These are phyloP conservation scores for Tuber borchii DNA, from an alignment of 495 filamentous ascomycete species.

Conservation along the genomic window DNA sequence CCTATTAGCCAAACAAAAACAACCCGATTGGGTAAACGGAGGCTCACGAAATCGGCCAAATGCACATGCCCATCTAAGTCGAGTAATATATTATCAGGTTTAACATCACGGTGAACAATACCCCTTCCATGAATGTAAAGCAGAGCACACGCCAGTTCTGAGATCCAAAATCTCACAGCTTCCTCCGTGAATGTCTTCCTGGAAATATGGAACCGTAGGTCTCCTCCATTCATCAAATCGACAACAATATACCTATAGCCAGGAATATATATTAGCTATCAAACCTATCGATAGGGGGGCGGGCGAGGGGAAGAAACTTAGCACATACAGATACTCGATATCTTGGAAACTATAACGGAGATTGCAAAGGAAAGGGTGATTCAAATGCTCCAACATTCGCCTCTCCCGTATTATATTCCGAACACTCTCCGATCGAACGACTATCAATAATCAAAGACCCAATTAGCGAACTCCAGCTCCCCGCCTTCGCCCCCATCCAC, in stretches of 20 bases:
- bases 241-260: constrained; percentile 82
- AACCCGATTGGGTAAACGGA: neutral
- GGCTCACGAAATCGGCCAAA: constrained; percentile 89
- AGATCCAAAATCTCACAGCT: constrained; percentile 92
- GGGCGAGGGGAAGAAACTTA: neutral
- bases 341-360: constrained; percentile 98
- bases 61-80: constrained; percentile 95
- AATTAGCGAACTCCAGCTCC: constrained; percentile 21
- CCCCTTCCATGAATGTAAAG: constrained; percentile 84
- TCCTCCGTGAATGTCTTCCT: constrained; percentile 97
- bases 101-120: constrained; percentile 93
- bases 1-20: constrained; percentile 14
- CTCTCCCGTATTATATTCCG: constrained; percentile 96
- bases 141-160: constrained; percentile 86
- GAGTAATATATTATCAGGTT: constrained; percentile 92
- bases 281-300: neutral
- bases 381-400: constrained; percentile 94
- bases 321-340: constrained; percentile 89
- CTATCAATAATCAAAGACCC: constrained; percentile 46
- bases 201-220: constrained; percentile 95
- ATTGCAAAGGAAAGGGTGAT: constrained; percentile 97
- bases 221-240: constrained; percentile 96
- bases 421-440: constrained; percentile 94
- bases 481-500: neutral
- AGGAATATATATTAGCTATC: neutral